Base-by-base conservation (phyloP, 257 asterid genomes). In the Cynanchum wilfordii region DNA sequence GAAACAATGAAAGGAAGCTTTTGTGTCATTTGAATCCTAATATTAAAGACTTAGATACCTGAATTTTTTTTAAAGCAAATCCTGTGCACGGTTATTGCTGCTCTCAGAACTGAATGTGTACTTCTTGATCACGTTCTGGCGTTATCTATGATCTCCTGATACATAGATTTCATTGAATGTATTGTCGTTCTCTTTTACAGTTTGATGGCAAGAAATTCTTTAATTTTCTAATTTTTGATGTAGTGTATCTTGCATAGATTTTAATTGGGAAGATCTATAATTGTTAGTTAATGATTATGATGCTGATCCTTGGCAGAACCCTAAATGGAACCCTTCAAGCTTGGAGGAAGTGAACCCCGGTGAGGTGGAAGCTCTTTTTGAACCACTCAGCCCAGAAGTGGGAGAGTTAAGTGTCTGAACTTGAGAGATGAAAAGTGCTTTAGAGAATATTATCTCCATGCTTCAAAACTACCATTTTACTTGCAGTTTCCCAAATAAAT, bases 311-410 rank as follows among this genome's bases (percentile, higher is more conserved):
- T 74, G 72, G 57, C 91, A 94, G 98, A 88, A 91, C 75, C 98
- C 98, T 17, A 89, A 85, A 78, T 94, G 98, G 98, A 80, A 80
- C 47, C 98, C 98, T 2, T 78, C 93, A 33, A 86, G 86, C 85
- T 83, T 88, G 81, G 96, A 87, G 36, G 96, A 88, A 69, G 95
- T 94, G 69, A 78, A 84, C 45, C 30, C 73, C 65, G 51, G 80
- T 22, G 98, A 89, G 70, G 81, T 94, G 74, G 96, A 85, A 78
- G 87, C 91, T 71, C 88, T 91, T 40, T 94, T 91, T 66, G 88
- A 87, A 70, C 96, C 96, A 0, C 78, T 89, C 75, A 83, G 84
- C 71, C 81, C 83, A 0, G 89, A 84, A 69, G 74, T 79, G 17
- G 88, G 76, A 60, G 98, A 94, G 74, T 82, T 94, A 80, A 80